phyloP scores from a whole-genome alignment of 176 grass and related monocot genomes.

The Musa itinerans region DNA sequence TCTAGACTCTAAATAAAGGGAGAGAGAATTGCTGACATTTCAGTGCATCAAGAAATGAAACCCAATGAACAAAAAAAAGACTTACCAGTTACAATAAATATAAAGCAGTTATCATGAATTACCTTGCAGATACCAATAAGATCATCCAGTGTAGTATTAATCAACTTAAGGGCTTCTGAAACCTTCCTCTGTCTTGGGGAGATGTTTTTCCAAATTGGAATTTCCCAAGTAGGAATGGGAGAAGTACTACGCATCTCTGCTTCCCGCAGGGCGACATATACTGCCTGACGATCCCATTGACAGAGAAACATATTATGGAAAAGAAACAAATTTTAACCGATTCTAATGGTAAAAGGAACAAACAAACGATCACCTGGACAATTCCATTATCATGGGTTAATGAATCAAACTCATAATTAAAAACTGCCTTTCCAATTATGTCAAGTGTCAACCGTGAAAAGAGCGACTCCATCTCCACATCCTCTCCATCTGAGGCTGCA shows the following conservation, averaged over 20 bases:
- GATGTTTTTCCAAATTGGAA: constrained; percentile 99
- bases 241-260: constrained; percentile 90
- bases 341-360: neutral
- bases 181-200: constrained; percentile 91
- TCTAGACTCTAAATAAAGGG: neutral
- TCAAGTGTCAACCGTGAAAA: constrained; percentile 87
- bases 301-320: neutral
- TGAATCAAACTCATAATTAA: constrained; percentile 99
- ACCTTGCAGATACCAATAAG: constrained; percentile 87
- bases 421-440: constrained; percentile 93
- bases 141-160: constrained; percentile 74
- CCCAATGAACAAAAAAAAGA: neutral
- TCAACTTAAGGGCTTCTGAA: constrained; percentile 68
- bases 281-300: constrained; percentile 45
- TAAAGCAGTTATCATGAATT: constrained; percentile 1
- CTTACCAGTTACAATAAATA: neutral
- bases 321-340: neutral
- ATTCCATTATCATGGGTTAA: constrained; percentile 88
- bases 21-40: neutral
- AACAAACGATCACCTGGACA: constrained; percentile 53
- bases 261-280: constrained; percentile 67
- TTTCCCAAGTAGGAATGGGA: constrained; percentile 96
- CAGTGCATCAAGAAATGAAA: neutral
- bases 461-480: constrained; percentile 92
- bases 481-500: constrained; percentile 59